Evolutionary conservation across 1,284 basidiomycete genomes (phyloP).

Genomic region (Sutorius eximius): DNA sequence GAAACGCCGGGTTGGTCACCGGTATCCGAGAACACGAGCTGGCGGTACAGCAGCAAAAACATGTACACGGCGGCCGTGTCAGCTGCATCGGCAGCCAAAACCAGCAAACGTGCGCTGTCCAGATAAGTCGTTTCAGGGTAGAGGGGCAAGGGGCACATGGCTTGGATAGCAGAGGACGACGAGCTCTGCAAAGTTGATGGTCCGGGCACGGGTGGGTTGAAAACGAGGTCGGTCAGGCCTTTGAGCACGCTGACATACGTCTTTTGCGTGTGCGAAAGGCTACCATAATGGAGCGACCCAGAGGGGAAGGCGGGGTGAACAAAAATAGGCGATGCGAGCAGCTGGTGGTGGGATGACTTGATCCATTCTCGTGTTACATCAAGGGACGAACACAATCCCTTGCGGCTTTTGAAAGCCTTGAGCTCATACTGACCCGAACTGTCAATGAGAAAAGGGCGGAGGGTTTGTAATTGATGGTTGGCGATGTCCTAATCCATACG

Average conservation of each 20-base stretch:
- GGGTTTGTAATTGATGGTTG: slow-evolving; percentile 89
- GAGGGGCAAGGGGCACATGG: slow-evolving; percentile 40
- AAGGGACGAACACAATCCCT: slow-evolving; percentile 50
- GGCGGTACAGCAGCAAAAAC: slow-evolving; percentile 79
- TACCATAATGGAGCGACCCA: slow-evolving; percentile 40
- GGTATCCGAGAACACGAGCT: slow-evolving; percentile 56
- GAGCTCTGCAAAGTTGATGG: slow-evolving; percentile 27
- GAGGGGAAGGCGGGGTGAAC: slow-evolving; percentile 43
- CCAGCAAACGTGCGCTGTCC: slow-evolving; percentile 72
- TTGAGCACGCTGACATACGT: slow-evolving; percentile 58
- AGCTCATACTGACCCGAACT: slow-evolving; percentile 82
- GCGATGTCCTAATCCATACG: slow-evolving; percentile 75
- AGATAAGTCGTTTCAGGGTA: slow-evolving; percentile 86
- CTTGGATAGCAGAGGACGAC: slow-evolving; percentile 36
- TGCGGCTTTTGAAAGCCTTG: slow-evolving; percentile 68
- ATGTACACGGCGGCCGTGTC: slow-evolving; percentile 79
- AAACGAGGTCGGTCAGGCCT: slow-evolving; percentile 71
- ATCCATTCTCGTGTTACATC: slow-evolving; percentile 68
- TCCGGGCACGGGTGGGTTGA: slow-evolving; percentile 52
- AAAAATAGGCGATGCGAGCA: slow-evolving; percentile 40
- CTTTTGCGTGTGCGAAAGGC: slow-evolving; percentile 52
- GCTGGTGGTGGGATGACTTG: slow-evolving; percentile 40
- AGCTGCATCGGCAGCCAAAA: slow-evolving; percentile 70
- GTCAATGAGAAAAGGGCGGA: slow-evolving; percentile 82
- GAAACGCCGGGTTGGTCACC: slow-evolving; percentile 21